These are phyloP conservation scores for Mucor irregularis DNA, from an alignment of 371 early-diverging fungal species.

Conservation along the genomic window DNA sequence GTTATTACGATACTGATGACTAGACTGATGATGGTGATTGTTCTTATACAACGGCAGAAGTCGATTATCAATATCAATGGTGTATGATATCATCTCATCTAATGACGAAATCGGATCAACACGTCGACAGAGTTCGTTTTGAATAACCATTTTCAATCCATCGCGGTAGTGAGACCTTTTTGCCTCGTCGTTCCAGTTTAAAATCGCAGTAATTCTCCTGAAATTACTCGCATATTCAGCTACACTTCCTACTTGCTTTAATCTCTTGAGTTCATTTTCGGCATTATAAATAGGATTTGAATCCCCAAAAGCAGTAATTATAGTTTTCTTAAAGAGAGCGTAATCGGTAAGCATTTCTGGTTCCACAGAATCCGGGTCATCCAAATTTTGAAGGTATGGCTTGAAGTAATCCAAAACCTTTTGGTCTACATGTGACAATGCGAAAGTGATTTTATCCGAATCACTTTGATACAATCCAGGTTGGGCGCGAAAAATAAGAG, in stretches of 20 bases:
- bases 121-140: neutral
- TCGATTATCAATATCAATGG: neutral
- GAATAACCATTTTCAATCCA: neutral
- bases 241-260: neutral
- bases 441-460: too few species aligned
- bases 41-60: too few species aligned
- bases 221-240: neutral
- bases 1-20: too few species aligned
- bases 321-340: neutral
- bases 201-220: neutral
- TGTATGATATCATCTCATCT: neutral
- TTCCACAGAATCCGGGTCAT: neutral
- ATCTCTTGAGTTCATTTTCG: neutral
- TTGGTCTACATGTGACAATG: too few species aligned
- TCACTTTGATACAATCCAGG: too few species aligned
- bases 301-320: neutral
- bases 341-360: neutral
- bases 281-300: neutral
- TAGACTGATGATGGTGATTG: too few species aligned
- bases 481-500: too few species aligned
- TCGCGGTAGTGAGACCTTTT: neutral
- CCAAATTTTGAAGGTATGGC: neutral
- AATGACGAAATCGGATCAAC: neutral
- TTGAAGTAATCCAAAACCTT: neutral
- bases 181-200: neutral